phyloP scores from a whole-genome alignment of 129 eudicot species.

The Ambrosia artemisiifolia region DNA sequence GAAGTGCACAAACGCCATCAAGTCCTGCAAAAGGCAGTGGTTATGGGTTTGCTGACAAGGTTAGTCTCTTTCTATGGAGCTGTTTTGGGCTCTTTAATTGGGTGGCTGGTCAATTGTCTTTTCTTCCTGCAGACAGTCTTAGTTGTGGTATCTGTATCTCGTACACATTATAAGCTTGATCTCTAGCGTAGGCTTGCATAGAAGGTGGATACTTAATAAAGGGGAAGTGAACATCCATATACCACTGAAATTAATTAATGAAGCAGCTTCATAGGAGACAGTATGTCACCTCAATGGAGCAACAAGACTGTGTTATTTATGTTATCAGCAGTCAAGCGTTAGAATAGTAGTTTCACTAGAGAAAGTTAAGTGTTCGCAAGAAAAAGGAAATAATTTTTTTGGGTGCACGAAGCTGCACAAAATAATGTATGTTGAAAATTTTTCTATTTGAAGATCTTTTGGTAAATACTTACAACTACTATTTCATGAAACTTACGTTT shows the following conservation, averaged over 20 bases:
- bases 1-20: slow-evolving; percentile 54
- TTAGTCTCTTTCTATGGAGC: slow-evolving; percentile 30
- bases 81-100: slow-evolving; percentile 2
- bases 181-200: slow-evolving; percentile 2
- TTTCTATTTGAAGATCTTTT: not conserved
- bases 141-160: not conserved
- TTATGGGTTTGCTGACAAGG: slow-evolving; percentile 98
- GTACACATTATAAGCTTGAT: slow-evolving; percentile 8
- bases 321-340: slow-evolving; percentile 4
- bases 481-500: slow-evolving; percentile 15
- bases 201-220: slow-evolving; percentile 2
- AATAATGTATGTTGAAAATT: slow-evolving; percentile 5
- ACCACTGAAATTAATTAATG: not conserved
- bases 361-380: slow-evolving; percentile 7
- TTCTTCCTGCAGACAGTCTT: not conserved
- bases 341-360: not conserved
- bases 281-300: slow-evolving; percentile 12
- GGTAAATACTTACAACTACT: slow-evolving; percentile 11
- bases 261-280: not conserved
- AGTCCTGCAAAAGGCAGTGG: slow-evolving; percentile 74
- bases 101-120: not conserved
- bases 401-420: not conserved
- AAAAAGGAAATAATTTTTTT: slow-evolving; percentile 3
- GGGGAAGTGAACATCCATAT: slow-evolving; percentile 7
- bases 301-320: slow-evolving; percentile 4